These are phyloP conservation scores for Larix kaempferi DNA, from an alignment of 75 land plant genomes.

Conservation along the genomic window DNA sequence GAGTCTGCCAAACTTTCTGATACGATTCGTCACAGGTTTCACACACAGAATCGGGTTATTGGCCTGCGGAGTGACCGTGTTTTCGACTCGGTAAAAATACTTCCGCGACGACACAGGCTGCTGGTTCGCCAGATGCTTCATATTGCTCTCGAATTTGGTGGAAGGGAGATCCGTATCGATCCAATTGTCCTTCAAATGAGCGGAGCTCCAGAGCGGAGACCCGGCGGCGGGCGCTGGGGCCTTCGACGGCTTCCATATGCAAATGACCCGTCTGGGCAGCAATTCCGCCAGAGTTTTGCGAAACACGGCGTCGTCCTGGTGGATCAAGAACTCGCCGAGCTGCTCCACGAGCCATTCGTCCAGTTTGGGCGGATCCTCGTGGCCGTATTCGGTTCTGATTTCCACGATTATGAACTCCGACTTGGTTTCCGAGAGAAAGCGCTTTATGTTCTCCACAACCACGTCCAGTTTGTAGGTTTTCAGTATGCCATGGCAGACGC, in stretches of 20 bases:
- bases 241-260: slow-evolving; percentile 30
- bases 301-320: slow-evolving; percentile 66
- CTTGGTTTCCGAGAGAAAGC: slow-evolving; percentile 27
- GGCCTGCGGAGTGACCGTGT: slow-evolving; percentile 84
- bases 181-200: slow-evolving; percentile 30
- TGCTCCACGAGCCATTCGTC: slow-evolving; percentile 30
- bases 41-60: slow-evolving; percentile 73
- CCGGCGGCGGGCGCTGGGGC: slow-evolving; percentile 56
- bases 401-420: slow-evolving; percentile 34
- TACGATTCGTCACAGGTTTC: slow-evolving; percentile 68
- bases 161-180: slow-evolving; percentile 35
- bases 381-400: slow-evolving; percentile 32
- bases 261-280: slow-evolving; percentile 34
- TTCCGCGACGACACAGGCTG: slow-evolving; percentile 50
- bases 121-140: slow-evolving; percentile 26
- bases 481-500: slow-evolving; percentile 84
- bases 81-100: slow-evolving; percentile 88
- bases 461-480: slow-evolving; percentile 66
- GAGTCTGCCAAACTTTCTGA: slow-evolving; percentile 64
- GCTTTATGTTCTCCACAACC: slow-evolving; percentile 46
- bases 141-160: slow-evolving; percentile 25
- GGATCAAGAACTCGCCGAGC: slow-evolving; percentile 22
- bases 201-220: slow-evolving; percentile 52
- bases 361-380: slow-evolving; percentile 27
- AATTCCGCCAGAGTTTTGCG: slow-evolving; percentile 52